Percentiles rank a stretch among this genome's conserved stretches.
Conservation (phyloP, 1,139 yeast species). For the Maudiozyma humilis region DNA sequence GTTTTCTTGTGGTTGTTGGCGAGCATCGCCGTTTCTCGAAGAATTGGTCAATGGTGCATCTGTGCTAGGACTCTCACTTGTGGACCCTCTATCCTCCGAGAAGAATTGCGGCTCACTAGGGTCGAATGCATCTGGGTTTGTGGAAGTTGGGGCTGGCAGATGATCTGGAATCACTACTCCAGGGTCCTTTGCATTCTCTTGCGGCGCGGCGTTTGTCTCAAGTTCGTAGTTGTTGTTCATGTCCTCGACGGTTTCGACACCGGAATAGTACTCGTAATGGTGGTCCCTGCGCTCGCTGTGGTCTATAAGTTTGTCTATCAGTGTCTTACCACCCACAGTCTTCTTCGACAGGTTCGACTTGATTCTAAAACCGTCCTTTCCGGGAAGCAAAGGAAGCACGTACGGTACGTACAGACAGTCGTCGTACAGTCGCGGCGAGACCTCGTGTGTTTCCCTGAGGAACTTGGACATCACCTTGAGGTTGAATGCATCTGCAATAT, state of each 20-base stretch:
- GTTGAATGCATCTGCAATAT: slow-evolving; percentile 75
- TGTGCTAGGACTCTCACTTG: neutral
- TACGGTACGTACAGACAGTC: slow-evolving; percentile 90
- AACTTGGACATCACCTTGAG: slow-evolving; percentile 57
- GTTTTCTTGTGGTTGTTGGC: too few species aligned
- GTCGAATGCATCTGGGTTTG: slow-evolving; percentile 38
- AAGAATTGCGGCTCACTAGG: slow-evolving; percentile 64
- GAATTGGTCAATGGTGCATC: neutral
- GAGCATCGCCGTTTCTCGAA: neutral
- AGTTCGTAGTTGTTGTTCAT: slow-evolving; percentile 45
- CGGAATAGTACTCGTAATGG: slow-evolving; percentile 83
- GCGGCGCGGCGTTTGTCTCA: slow-evolving; percentile 12
- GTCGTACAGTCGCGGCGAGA: slow-evolving; percentile 78
- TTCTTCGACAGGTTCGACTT: slow-evolving; percentile 69
- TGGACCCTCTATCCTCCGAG: slow-evolving; percentile 30
- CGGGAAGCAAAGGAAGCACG: slow-evolving; percentile 78
- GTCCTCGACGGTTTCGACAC: slow-evolving; percentile 63
- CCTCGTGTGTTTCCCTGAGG: slow-evolving; percentile 62
- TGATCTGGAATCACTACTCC: slow-evolving; percentile 25
- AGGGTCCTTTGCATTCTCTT: slow-evolving; percentile 19
- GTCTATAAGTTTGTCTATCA: slow-evolving; percentile 70
- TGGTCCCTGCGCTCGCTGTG: slow-evolving; percentile 81
- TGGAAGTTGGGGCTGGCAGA: slow-evolving; percentile 19
- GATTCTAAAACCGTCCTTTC: slow-evolving; percentile 75
- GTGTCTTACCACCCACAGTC: slow-evolving; percentile 48